Evolutionary conservation across 768 basidiomycete species (phyloP).

Genomic region (Kwoniella dendrophila): DNA sequence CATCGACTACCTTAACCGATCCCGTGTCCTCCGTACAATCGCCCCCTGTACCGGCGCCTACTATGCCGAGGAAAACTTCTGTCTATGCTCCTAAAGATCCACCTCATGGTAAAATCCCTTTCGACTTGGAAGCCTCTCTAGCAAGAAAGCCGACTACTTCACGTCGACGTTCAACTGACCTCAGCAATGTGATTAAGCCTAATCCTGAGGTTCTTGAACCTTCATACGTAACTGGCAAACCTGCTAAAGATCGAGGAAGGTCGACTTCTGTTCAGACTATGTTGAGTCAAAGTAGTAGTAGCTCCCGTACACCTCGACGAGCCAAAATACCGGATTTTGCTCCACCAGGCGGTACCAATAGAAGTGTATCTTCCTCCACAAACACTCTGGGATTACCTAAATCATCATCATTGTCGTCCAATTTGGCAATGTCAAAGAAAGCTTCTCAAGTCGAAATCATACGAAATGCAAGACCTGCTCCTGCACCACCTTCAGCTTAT

Average conservation of each 20-base stretch:
- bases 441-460: constrained; percentile 42
- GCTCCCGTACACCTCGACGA: constrained; percentile 11
- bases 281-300: constrained; percentile 8
- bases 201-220: constrained; percentile 19
- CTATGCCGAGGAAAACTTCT: constrained; percentile 28
- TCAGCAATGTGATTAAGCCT: constrained; percentile 25
- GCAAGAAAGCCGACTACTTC: constrained; percentile 14
- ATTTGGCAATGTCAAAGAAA: constrained; percentile 30
- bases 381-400: constrained; percentile 36
- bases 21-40: not conserved
- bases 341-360: not conserved
- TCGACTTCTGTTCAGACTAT: constrained; percentile 38
- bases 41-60: constrained; percentile 15
- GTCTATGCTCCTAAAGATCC: constrained; percentile 28
- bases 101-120: constrained; percentile 7
- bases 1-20: not conserved
- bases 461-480: constrained; percentile 39
- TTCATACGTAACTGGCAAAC: not conserved
- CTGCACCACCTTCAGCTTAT: constrained; percentile 28
- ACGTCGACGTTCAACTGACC: constrained; percentile 29
- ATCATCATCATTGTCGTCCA: constrained; percentile 28
- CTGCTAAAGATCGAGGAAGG: constrained; percentile 18
- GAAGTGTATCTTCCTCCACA: constrained; percentile 14
- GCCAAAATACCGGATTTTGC: constrained; percentile 30
- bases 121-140: constrained; percentile 26